Evolutionary conservation across 176 grass and related monocot genomes (phyloP).

Genomic region (maize (Zea mays)): Zm-B73-REFERENCE-NAM-5.0 NC_050096.1:280856001-280856500

Average conservation of each 20-base stretch:
- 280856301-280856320: neutral
- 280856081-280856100: slow-evolving; percentile 17
- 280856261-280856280: neutral
- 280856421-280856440: neutral
- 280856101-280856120: slow-evolving; percentile 17
- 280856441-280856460: too few relatives aligned
- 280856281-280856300: neutral
- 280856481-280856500: too few relatives aligned
- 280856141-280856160: neutral
- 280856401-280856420: slow-evolving; percentile 10
- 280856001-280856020: slow-evolving; percentile 6
- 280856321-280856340: neutral
- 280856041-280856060: slow-evolving; percentile 28
- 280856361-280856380: neutral
- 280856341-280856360: neutral
- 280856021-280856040: neutral
- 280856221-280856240: neutral
- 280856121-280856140: slow-evolving; percentile 1
- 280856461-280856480: too few relatives aligned
- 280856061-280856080: slow-evolving; percentile 2
- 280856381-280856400: neutral
- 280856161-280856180: neutral
- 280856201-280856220: neutral
- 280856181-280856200: neutral
- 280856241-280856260: neutral